Base-by-base conservation (phyloP, 2,329 filamentous ascomycete species). In the Clarireedia paspali region DNA sequence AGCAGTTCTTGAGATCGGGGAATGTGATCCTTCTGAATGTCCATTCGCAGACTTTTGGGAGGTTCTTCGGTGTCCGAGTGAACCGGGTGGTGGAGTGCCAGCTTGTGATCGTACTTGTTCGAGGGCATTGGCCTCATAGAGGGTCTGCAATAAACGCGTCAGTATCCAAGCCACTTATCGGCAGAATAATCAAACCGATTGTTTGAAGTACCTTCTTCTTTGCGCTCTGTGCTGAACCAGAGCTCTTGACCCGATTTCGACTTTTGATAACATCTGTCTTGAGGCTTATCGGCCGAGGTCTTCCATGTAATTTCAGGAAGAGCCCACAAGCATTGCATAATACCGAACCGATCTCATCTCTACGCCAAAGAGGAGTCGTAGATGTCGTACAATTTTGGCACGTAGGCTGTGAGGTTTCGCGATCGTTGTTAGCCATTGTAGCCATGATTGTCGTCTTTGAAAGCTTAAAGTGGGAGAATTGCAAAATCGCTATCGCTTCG, bases 221-320 rank as follows among this genome's bases (percentile, higher is more conserved):
- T 67, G 89, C 88, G 47, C 85, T 84, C 66, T 91, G 81, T 2
- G 77, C 89, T 7, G 88, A 83, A 53, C 82, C 81, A 72, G 83
- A 82, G 27, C 91, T 94, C 79, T 97, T 97, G 65, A 97, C 92
- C 62, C 94, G 85, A 74, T 99, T 99, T 68, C 94, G 90, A 77
- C 91, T 96, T 79, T 99, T 99, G 77, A 99, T 99, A 64, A 97
- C 92, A 77, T 99, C 94, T 49, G 94, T 97, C 80, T 99, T 99
- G 66, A 99, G 81, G 66, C 89, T 95, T 71, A 96, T 96, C 64
- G 94, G 94, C 56, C 94, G 86, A 59, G 94, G 84, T 26, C 91
- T 88, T 62, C 91, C 91, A 71, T 99, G 94, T 64, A 99, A 81
- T 80, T 99, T 99, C 67, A 97, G 81, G 73, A 97, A 99, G 56